phyloP scores from a whole-genome alignment of 2,329 filamentous ascomycete species.

The Coleophoma cylindrospora region DNA sequence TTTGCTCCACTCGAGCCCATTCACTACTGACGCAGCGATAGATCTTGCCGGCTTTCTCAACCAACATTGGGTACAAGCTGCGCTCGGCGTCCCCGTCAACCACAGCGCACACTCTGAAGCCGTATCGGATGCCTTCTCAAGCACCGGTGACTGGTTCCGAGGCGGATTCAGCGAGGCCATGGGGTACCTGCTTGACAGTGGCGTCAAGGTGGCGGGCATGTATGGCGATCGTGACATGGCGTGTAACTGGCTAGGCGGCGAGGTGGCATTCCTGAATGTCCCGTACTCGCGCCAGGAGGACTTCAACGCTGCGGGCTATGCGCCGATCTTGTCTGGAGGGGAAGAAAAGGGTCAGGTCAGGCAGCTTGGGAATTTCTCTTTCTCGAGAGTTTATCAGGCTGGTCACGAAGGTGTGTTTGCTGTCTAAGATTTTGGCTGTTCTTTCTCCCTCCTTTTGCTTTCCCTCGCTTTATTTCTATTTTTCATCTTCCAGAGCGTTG shows the following conservation, averaged over 20 bases:
- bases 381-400: slow-evolving; percentile 58
- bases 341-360: slow-evolving; percentile 65
- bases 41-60: slow-evolving; percentile 10
- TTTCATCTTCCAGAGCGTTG: too few relatives aligned
- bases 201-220: slow-evolving; percentile 62
- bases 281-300: slow-evolving; percentile 32
- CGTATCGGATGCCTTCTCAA: slow-evolving; percentile 36
- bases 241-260: slow-evolving; percentile 52
- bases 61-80: slow-evolving; percentile 37
- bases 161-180: slow-evolving; percentile 53
- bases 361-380: slow-evolving; percentile 67
- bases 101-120: slow-evolving; percentile 40
- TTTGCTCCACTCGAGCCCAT: too few relatives aligned
- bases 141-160: slow-evolving; percentile 53
- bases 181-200: slow-evolving; percentile 50
- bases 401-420: slow-evolving; percentile 45
- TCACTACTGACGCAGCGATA: neutral
- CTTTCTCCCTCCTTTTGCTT: slow-evolving; percentile 14
- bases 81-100: slow-evolving; percentile 56
- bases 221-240: slow-evolving; percentile 59
- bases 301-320: slow-evolving; percentile 64
- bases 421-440: slow-evolving; percentile 37
- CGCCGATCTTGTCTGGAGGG: slow-evolving; percentile 59
- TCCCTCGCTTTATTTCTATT: neutral
- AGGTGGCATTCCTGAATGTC: slow-evolving; percentile 47